These are phyloP conservation scores for Exophiala dermatitidis DNA, from an alignment of 2,329 filamentous ascomycete genomes.

Conservation along the genomic window DNA sequence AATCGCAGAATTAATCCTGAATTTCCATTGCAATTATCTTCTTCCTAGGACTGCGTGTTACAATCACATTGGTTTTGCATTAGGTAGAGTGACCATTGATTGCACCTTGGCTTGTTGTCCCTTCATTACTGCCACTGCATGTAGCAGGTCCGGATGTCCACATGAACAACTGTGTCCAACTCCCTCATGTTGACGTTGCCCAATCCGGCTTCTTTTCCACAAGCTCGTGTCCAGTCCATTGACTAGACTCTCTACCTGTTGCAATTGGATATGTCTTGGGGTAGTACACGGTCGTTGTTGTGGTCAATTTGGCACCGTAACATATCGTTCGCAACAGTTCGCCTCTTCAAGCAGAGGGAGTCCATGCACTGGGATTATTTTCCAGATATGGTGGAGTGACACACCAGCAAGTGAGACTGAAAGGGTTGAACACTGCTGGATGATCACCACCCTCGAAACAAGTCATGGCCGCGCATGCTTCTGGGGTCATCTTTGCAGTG, in stretches of 20 bases:
- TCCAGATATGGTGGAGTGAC: constrained; percentile 15
- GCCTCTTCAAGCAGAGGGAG: neutral
- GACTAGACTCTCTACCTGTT: neutral
- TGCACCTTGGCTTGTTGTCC: no score
- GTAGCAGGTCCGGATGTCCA: no score
- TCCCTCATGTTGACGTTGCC: neutral
- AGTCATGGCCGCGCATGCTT: constrained; percentile 23
- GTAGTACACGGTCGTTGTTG: neutral
- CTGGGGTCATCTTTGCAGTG: constrained; percentile 20
- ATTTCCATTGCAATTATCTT: no score
- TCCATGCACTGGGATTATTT: constrained; percentile 15
- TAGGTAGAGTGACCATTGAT: no score
- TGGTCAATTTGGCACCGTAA: neutral
- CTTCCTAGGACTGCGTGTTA: no score
- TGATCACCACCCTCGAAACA: constrained; percentile 20
- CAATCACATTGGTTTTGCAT: no score
- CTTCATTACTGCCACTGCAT: no score
- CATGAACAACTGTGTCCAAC: neutral
- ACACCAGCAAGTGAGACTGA: constrained; percentile 24
- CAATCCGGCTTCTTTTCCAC: neutral
- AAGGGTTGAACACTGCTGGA: constrained; percentile 23
- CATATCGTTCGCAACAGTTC: neutral
- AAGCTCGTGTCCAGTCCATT: neutral
- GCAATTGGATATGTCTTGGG: neutral
- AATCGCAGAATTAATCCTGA: no score